Evolutionary conservation across 805 yeast species (phyloP), one percentile per base, ranked within the genome.

Genomic region (Kockiozyma suomiensis): DNA sequence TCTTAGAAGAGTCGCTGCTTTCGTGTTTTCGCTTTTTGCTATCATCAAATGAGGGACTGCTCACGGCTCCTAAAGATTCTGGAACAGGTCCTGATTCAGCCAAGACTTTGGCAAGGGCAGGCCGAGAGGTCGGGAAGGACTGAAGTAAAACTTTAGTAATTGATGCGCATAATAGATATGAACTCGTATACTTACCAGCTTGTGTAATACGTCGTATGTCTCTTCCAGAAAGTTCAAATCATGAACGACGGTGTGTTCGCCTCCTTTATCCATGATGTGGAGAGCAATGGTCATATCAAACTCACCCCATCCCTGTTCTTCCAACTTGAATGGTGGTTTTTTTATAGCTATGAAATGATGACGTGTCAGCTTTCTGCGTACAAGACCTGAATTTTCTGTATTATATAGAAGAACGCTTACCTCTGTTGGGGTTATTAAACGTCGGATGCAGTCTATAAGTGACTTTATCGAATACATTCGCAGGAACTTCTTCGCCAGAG

Each of bases 241-340:
- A 72, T 94, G 98, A 69, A 82, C 84, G 58, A 94, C 74, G 71
- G 88, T 88, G 63, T 87, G 82, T 73, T 92, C 97, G 50, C 98
- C 98, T 56, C 86, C 88, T 71, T 87, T 88, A 61, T 96, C 98
- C 19, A 86, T 80, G 47, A 88, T 77, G 62, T 87, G 87, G 45
- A 92, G 78, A 35, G 88, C 81, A 62, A 94, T 85, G 40, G 88
- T 88, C 72, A 94, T 81, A 71, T 92, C 97, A 70, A 93, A 93
- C 67, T 93, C 98, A 73, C 98, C 99, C 98, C 99, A 93, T 53
- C 99, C 99, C 76, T 90, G 86, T 74, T 93, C 99, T 70, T 85
- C 88, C 58, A 93, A 87, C 70, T 76, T 82, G 76, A 92, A 93
- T 10, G 99, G 99, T 8, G 88, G 82, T 70, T 85, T 86, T 70